Percentiles rank a stretch among this genome's conserved stretches.
Conservation (phyloP, 2,329 filamentous ascomycete genomes). For the Rutstroemia sp. region DNA sequence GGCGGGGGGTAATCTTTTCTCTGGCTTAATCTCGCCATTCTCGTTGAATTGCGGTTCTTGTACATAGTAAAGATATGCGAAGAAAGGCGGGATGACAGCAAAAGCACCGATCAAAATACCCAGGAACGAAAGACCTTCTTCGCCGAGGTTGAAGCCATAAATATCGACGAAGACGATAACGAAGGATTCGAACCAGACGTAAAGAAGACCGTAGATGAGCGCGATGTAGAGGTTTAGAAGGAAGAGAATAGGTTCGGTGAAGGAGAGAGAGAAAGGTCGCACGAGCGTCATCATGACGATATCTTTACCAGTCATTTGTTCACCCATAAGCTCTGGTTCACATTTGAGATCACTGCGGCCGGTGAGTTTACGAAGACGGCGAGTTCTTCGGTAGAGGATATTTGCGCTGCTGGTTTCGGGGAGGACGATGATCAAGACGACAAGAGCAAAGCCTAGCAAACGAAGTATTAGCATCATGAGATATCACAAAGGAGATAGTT, state of each 20-base stretch:
- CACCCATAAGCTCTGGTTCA: constrained; percentile 55
- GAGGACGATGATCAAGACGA: constrained; percentile 51
- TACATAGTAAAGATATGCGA: constrained; percentile 43
- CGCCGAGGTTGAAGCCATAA: constrained; percentile 52
- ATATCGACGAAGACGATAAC: constrained; percentile 48
- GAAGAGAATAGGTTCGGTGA: constrained; percentile 54
- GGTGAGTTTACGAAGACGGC: constrained; percentile 50
- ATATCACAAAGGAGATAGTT: too few relatives aligned
- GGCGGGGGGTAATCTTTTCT: constrained; percentile 46
- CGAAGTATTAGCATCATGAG: not conserved
- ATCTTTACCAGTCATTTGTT: constrained; percentile 39
- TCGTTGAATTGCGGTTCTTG: constrained; percentile 40
- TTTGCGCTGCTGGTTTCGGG: constrained; percentile 54
- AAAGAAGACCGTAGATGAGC: constrained; percentile 55
- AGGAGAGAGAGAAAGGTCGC: constrained; percentile 49
- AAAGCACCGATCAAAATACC: constrained; percentile 45
- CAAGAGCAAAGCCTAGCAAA: constrained; percentile 37
- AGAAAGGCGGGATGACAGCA: constrained; percentile 40
- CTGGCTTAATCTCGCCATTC: constrained; percentile 42
- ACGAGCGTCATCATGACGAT: constrained; percentile 48
- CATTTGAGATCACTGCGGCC: constrained; percentile 47
- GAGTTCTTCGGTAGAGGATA: constrained; percentile 53
- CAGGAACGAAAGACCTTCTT: constrained; percentile 53
- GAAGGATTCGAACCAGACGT: constrained; percentile 59
- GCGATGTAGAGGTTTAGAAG: constrained; percentile 55